Base-by-base conservation (phyloP, 768 basidiomycete species). In the Leccinum rimulosum region DNA sequence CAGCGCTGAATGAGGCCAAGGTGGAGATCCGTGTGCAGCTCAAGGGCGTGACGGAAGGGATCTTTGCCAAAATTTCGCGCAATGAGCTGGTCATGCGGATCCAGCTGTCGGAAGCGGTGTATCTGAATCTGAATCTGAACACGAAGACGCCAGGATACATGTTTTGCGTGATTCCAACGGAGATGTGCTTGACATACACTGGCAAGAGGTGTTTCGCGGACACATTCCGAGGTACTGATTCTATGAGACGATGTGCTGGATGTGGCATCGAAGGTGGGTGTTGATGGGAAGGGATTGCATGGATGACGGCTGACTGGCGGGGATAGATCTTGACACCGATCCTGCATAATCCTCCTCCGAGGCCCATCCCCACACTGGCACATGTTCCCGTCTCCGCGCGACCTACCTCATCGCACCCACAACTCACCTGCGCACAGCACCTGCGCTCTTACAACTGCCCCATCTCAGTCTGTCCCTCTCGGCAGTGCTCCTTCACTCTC, bases 21-120 rank as follows among this genome's bases (percentile, higher is more conserved):
- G 95, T 98, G 56, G 96, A 98, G 76, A 88, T 98, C 67, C 91
- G 96, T 52, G 88, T 98, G 59, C 96, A 99, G 74, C 98, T 93
- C 83, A 98, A 95, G 77, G 95, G 98, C 73, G 95, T 96, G 56
- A 94, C 95, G 1, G 85, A 88, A 72, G 96, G 96, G 53, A 97
- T 98, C 70, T 99, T 98, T 84, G 88, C 89, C 74, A 89, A 98
- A 68, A 94, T 98, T 68, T 84, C 92, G 25, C 88, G 96, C 62
- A 97, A 99, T 76, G 96, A 99, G 76, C 84, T 99, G 68, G 97
- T 99, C 63, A 86, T 98, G 72, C 92, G 96, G 58, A 95, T 98
- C 68, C 96, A 98, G 74, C 96, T 96, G 9, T 87, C 87, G 48
- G 96, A 98, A 74, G 93, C 97, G 15, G 87, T 98, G 57, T 99